phyloP scores from a whole-genome alignment of 352 stramenopile species.

The Peronospora belbahrii region DNA sequence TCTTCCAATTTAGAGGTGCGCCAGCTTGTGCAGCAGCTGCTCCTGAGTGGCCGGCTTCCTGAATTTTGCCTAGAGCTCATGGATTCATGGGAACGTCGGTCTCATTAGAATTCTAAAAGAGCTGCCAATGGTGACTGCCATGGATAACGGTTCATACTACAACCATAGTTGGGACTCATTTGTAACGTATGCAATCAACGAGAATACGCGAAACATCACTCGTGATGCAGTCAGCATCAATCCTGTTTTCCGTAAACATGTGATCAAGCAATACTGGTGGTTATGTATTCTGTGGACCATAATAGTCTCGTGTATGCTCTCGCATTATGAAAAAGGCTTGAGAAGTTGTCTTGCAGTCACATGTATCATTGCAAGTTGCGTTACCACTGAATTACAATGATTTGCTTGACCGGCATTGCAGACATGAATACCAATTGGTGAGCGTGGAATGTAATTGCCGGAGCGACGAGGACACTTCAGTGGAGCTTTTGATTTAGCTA shows the following conservation, averaged over 20 bases:
- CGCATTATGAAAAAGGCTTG: too few relatives aligned
- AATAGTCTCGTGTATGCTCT: too few relatives aligned
- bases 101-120: slow-evolving; percentile 17
- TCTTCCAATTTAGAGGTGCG: slow-evolving; percentile 59
- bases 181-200: neutral
- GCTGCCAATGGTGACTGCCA: neutral
- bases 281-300: too few relatives aligned
- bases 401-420: neutral
- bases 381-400: too few relatives aligned
- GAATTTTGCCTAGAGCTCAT: slow-evolving; percentile 51
- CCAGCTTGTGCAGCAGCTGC: slow-evolving; percentile 51
- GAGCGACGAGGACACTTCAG: slow-evolving; percentile 3
- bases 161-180: too few relatives aligned
- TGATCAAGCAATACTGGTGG: too few relatives aligned
- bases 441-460: neutral
- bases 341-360: too few relatives aligned
- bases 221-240: too few relatives aligned
- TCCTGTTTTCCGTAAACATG: too few relatives aligned
- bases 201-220: too few relatives aligned
- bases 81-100: slow-evolving; percentile 22
- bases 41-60: slow-evolving; percentile 44
- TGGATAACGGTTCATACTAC: slow-evolving; percentile 3
- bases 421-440: neutral
- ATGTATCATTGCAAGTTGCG: too few relatives aligned
- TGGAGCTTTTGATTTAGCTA: slow-evolving; percentile 10